These are phyloP conservation scores for Rheum nobile DNA, from an alignment of 148 eudicot species.

Conservation along the genomic window DNA sequence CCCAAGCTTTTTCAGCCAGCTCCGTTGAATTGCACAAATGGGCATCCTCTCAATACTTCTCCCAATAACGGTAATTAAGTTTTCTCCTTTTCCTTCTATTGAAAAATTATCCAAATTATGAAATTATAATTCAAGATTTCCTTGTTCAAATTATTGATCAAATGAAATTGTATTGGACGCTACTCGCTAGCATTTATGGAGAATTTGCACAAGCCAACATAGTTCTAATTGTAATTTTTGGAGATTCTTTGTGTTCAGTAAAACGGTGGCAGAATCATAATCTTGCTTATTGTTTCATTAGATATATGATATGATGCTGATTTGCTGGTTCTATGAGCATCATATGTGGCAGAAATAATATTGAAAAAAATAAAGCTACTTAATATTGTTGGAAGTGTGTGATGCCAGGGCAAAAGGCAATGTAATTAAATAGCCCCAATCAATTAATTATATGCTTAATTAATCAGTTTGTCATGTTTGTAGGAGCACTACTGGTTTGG, in stretches of 20 bases:
- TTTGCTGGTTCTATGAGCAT: constrained; percentile 2
- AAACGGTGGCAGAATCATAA: background rate
- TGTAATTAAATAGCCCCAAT: background rate
- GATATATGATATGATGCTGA: constrained; percentile 1
- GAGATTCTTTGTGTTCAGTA: background rate
- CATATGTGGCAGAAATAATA: background rate
- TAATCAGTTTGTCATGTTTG: background rate
- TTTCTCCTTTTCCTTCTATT: background rate
- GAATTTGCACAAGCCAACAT: no score
- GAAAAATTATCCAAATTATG: background rate
- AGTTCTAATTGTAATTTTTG: background rate
- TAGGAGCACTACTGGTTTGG: background rate
- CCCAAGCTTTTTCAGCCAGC: constrained; percentile 25
- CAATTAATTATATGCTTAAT: background rate
- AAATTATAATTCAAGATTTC: constrained; percentile 2
- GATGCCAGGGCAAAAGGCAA: background rate
- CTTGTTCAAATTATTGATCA: background rate
- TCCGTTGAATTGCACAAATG: constrained; percentile 54
- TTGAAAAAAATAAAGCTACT: background rate
- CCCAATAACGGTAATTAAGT: constrained; percentile 43
- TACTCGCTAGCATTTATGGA: background rate
- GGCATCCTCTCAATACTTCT: constrained; percentile 50
- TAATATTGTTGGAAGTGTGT: background rate
- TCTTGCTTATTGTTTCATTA: background rate
- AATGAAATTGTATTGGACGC: background rate